Percentiles rank a stretch among this genome's conserved stretches.
Conservation (phyloP, 2,329 filamentous ascomycete genomes). For the Fusarium caatingaense region DNA sequence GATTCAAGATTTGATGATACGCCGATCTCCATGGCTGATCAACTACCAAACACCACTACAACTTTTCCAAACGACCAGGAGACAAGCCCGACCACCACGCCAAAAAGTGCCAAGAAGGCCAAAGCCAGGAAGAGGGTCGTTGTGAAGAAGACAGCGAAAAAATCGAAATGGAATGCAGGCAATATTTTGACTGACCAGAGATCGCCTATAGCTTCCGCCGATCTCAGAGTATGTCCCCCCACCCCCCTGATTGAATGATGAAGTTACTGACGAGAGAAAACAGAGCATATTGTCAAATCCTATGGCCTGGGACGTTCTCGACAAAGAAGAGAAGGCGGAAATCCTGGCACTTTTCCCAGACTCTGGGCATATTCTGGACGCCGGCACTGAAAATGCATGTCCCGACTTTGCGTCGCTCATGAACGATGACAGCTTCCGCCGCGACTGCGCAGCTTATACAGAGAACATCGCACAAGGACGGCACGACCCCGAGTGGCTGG, state of each 20-base stretch:
- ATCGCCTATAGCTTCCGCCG: conserved; percentile 54
- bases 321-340: conserved; percentile 49
- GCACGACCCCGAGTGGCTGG: conserved; percentile 65
- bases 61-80: conserved; percentile 19
- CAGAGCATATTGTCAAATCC: conserved; percentile 54
- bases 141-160: conserved; percentile 43
- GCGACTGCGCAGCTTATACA: conserved; percentile 59
- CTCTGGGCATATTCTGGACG: conserved; percentile 52
- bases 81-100: not conserved
- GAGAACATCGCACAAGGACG: conserved; percentile 60
- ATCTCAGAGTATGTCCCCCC: conserved; percentile 49
- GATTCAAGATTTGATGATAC: conserved; percentile 11
- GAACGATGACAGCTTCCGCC: conserved; percentile 61
- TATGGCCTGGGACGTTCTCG: conserved; percentile 54
- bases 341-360: conserved; percentile 55
- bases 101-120: not conserved
- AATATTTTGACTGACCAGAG: conserved; percentile 52
- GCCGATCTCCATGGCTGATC: not conserved
- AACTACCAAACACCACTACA: conserved; percentile 18
- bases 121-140: conserved; percentile 43
- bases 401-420: conserved; percentile 57
- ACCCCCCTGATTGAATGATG: not conserved
- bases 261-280: not conserved
- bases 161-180: conserved; percentile 52
- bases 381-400: conserved; percentile 51